phyloP scores from a whole-genome alignment of 768 basidiomycete genomes.

The Leccinum barrowsii region DNA sequence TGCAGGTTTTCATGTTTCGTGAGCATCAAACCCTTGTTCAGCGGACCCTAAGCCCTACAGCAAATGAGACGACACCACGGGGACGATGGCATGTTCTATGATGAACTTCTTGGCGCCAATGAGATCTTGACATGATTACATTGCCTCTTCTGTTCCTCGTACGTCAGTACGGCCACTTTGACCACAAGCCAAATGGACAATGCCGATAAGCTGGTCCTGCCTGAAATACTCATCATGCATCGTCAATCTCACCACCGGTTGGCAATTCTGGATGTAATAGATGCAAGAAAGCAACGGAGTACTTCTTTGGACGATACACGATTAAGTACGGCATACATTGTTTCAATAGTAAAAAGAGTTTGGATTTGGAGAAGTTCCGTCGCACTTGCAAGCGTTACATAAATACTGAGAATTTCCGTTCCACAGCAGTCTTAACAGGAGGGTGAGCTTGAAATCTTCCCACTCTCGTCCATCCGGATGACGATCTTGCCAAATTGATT shows the following conservation, averaged over 20 bases:
- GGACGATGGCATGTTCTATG: slow-evolving; percentile 59
- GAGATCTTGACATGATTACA: slow-evolving; percentile 79
- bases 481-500: slow-evolving; percentile 76
- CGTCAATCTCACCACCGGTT: slow-evolving; percentile 57
- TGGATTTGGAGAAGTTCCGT: not conserved
- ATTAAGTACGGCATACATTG: not conserved
- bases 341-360: not conserved
- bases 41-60: slow-evolving; percentile 62
- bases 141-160: slow-evolving; percentile 47
- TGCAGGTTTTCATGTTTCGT: slow-evolving; percentile 35
- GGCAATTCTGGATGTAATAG: slow-evolving; percentile 51
- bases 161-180: slow-evolving; percentile 11
- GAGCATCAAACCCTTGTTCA: slow-evolving; percentile 68
- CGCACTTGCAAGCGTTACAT: not conserved
- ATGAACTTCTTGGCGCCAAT: slow-evolving; percentile 76
- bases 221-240: slow-evolving; percentile 73
- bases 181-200: not conserved
- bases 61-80: slow-evolving; percentile 60
- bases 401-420: not conserved
- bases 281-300: not conserved
- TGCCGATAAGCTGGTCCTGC: slow-evolving; percentile 70
- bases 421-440: not conserved
- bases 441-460: slow-evolving; percentile 9
- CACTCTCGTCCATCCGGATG: slow-evolving; percentile 38
- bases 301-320: not conserved